A percentile compares a stretch with the other conserved stretches of the same genome.
Conservation (phyloP, 1,284 basidiomycete species). For the Cutaneotrichosporon sp. region DNA sequence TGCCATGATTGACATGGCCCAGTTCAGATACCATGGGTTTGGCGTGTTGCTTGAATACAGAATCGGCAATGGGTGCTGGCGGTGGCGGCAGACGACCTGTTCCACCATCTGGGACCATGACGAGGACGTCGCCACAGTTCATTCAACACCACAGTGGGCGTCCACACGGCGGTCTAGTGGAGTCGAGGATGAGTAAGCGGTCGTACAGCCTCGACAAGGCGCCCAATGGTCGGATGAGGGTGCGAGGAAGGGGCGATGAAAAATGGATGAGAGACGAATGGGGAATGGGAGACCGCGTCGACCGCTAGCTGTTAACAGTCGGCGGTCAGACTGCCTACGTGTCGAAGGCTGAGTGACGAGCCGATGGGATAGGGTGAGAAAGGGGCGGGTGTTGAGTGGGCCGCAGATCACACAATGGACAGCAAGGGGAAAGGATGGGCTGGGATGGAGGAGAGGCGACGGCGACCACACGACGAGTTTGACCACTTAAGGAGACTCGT, state of each 20-base stretch:
- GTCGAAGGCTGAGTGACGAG: background rate
- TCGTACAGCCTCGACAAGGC: background rate
- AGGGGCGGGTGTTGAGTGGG: background rate
- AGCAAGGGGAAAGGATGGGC: background rate
- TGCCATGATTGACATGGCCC: background rate
- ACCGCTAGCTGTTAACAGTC: background rate
- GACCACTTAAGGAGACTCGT: slow-evolving; percentile 21
- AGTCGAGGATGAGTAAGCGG: background rate
- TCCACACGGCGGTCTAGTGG: background rate
- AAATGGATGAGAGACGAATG: background rate
- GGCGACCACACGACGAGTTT: slow-evolving; percentile 9
- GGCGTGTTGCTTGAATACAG: background rate
- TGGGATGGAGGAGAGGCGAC: background rate
- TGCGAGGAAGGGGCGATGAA: slow-evolving; percentile 8
- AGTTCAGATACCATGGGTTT: background rate
- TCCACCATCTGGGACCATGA: slow-evolving; percentile 11
- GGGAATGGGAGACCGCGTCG: background rate
- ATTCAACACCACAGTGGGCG: background rate
- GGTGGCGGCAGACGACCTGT: slow-evolving; percentile 5
- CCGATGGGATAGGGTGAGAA: background rate
- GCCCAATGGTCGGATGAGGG: background rate
- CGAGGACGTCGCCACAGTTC: slow-evolving; percentile 6
- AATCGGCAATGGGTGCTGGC: background rate
- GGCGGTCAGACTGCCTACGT: background rate
- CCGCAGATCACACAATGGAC: background rate